Conservation (phyloP, 805 yeast species). For the Ogataea pignaliae region DNA sequence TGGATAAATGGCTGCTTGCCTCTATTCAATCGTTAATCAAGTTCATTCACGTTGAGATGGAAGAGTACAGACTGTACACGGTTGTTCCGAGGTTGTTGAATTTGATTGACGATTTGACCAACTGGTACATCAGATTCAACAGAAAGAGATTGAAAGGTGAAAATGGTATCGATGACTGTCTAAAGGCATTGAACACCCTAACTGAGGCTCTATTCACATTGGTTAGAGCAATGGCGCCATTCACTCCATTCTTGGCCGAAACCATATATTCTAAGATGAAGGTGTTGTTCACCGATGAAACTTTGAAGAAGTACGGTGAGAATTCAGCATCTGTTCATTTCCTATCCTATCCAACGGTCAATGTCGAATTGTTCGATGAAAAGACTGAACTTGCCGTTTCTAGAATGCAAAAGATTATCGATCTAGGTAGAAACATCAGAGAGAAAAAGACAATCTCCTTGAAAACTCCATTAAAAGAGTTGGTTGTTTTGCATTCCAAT, state of each 20-base stretch:
- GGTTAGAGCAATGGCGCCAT: conserved; percentile 97
- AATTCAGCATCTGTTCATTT: conserved; percentile 89
- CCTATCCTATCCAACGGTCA: conserved; percentile 82
- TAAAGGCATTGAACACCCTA: conserved; percentile 83
- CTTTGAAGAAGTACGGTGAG: conserved; percentile 42
- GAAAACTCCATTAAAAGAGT: conserved; percentile 88
- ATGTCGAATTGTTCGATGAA: conserved; percentile 75
- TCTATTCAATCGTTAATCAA: conserved; percentile 89
- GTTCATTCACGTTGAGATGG: conserved; percentile 88
- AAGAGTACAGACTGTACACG: conserved; percentile 82
- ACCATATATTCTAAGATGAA: conserved; percentile 76
- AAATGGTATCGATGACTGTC: conserved; percentile 78
- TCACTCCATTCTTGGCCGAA: conserved; percentile 94
- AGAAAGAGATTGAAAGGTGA: conserved; percentile 98
- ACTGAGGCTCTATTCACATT: conserved; percentile 86
- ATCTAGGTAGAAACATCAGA: conserved; percentile 92
- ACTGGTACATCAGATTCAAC: conserved; percentile 98
- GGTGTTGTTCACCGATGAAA: conserved; percentile 54
- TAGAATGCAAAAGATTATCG: conserved; percentile 97
- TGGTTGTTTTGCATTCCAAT: conserved; percentile 84
- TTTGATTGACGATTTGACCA: conserved; percentile 91
- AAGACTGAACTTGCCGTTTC: conserved; percentile 82
- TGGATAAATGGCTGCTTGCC: conserved; percentile 97
- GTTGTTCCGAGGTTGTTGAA: conserved; percentile 90
- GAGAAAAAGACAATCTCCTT: conserved; percentile 92